A percentile compares a stretch with the other conserved stretches of the same genome.
Evolutionary conservation across 345 rosid genomes (phyloP).

Genomic region (Brassica rapa): DNA sequence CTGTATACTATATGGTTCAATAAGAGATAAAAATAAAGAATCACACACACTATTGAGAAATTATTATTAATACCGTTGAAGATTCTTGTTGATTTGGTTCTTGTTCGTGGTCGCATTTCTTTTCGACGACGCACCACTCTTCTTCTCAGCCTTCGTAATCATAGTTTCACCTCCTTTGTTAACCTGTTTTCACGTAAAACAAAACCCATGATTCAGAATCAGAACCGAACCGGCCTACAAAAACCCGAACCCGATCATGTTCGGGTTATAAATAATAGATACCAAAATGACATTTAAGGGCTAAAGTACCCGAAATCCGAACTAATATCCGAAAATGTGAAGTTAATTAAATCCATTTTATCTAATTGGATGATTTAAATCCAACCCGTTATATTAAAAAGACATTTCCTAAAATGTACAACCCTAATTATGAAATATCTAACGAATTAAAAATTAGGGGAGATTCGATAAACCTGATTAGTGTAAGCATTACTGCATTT

Average conservation of each 20-base stretch:
- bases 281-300: background rate
- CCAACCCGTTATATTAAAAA: background rate
- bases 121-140: conserved; percentile 39
- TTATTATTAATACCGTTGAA: conserved; percentile 61
- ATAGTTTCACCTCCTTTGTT: conserved; percentile 79
- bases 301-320: background rate
- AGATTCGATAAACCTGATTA: conserved; percentile 56
- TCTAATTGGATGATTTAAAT: background rate
- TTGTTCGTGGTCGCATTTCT: conserved; percentile 45
- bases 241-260: background rate
- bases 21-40: background rate
- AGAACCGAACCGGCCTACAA: too few species aligned
- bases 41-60: background rate
- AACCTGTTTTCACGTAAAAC: conserved; percentile 45
- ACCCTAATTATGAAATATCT: background rate
- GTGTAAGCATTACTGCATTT: conserved; percentile 79
- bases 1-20: conserved; percentile 38
- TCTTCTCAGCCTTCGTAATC: conserved; percentile 49
- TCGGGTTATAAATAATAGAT: background rate
- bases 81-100: conserved; percentile 62
- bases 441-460: background rate
- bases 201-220: background rate
- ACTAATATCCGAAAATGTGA: background rate
- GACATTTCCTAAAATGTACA: background rate
- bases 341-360: background rate